Base-by-base conservation (phyloP, 805 yeast genomes). In the Kazachstania taianensis region DNA sequence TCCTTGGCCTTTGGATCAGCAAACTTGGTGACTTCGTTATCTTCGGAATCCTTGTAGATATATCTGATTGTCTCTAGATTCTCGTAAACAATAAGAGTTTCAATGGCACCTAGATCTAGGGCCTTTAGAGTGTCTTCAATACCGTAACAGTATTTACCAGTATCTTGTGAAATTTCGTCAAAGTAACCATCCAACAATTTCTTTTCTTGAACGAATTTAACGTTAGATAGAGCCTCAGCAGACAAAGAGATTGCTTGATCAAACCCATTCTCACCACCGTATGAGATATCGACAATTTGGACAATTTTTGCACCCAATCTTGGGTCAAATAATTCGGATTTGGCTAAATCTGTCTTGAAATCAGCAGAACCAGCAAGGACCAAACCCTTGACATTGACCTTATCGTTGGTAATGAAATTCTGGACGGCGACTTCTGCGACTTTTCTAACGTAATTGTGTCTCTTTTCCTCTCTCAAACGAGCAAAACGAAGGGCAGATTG, bases 221-320 rank as follows among this genome's bases (percentile, higher is more conserved):
- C 99, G 61, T 89, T 92, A 33, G 96, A 81, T 56, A 92, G 72
- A 19, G 98, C 82, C 70, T 92, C 99, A 20, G 96, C 95, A 22
- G 96, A 82, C 49, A 92, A 72, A 65, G 92, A 98, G 53, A 92
- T 94, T 30, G 99, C 99, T 70, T 92, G 99, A 68, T 92, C 92
- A 71, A 92, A 92, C 32, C 99, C 99, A 61, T 92, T 92, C 66
- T 92, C 98, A 59, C 99, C 98, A 64, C 99, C 99, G 57, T 92
- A 92, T 3, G 97, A 87, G 39, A 92, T 82, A 69, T 92, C 99
- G 38, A 94, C 98, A 58, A 87, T 74, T 62, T 86, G 84, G 43
- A 92, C 73, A 52, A 92, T 78, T 64, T 86, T 87, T 34, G 81
- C 79, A 49, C 73, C 83, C 55, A 92, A 72, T 67, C 99, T 84